These are phyloP conservation scores for Neurospora cerealis DNA, from an alignment of 495 filamentous ascomycete species.

Conservation along the genomic window DNA sequence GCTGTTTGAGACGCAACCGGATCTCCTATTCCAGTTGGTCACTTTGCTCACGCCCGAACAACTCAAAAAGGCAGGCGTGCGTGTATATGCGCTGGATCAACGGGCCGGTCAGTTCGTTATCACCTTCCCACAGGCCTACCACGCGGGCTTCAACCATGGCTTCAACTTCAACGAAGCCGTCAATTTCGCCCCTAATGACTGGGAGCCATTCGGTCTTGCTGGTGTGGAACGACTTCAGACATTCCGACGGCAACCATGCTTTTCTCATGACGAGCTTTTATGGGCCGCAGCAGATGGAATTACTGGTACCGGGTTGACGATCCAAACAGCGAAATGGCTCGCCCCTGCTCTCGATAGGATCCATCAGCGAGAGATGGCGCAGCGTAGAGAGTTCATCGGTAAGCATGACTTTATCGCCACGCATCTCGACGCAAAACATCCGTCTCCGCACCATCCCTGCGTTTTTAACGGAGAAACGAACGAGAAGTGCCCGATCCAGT, in stretches of 20 bases:
- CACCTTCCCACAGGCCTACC: slow-evolving; percentile 87
- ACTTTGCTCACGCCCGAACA: slow-evolving; percentile 90
- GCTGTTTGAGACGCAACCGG: slow-evolving; percentile 92
- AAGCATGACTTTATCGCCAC: slow-evolving; percentile 43
- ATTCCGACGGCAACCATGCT: slow-evolving; percentile 88
- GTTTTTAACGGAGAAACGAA: slow-evolving; percentile 30
- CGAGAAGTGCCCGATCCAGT: slow-evolving; percentile 30
- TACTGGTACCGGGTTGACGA: slow-evolving; percentile 65
- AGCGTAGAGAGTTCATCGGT: slow-evolving; percentile 56
- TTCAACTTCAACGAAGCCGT: slow-evolving; percentile 99
- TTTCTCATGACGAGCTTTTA: slow-evolving; percentile 94
- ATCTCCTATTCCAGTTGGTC: slow-evolving; percentile 93
- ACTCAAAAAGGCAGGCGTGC: slow-evolving; percentile 86
- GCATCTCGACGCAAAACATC: slow-evolving; percentile 44
- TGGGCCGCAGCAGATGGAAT: slow-evolving; percentile 63
- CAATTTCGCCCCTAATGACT: slow-evolving; percentile 94
- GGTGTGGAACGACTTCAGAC: slow-evolving; percentile 79
- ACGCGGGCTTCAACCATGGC: slow-evolving; percentile 88
- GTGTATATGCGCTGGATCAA: slow-evolving; percentile 88
- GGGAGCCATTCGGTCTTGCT: slow-evolving; percentile 85
- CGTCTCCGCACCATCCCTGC: slow-evolving; percentile 25
- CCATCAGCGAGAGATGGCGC: slow-evolving; percentile 56
- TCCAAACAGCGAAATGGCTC: slow-evolving; percentile 90
- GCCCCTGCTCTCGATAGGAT: slow-evolving; percentile 76
- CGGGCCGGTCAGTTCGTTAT: slow-evolving; percentile 93